Evolutionary conservation across 257 asterid species (phyloP).

Genomic region (Scutellaria barbata): DNA sequence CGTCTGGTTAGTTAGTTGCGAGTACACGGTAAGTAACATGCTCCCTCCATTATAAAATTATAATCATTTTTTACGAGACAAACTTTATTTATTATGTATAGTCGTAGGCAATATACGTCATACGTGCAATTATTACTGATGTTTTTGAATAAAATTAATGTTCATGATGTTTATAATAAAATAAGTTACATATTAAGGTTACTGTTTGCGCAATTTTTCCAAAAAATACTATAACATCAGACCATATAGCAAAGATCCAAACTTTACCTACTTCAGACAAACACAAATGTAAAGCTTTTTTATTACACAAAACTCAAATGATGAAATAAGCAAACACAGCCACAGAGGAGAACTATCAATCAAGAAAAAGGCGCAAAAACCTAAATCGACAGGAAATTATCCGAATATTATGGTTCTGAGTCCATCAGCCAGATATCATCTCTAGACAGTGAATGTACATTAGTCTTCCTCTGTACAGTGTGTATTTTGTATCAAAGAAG

Average conservation of each 20-base stretch:
- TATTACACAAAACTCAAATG: background rate
- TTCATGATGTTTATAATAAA: too few species aligned
- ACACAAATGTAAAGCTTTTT: background rate
- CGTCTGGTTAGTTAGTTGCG: too few species aligned
- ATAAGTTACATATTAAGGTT: too few species aligned
- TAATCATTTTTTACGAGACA: too few species aligned
- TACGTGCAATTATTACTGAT: too few species aligned
- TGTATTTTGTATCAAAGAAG: slow-evolving; percentile 34
- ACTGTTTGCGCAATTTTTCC: background rate
- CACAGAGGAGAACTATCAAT: slow-evolving; percentile 6
- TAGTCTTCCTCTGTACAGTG: slow-evolving; percentile 51
- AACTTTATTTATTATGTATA: too few species aligned
- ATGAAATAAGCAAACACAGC: slow-evolving; percentile 4
- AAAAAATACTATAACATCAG: background rate
- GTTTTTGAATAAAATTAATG: too few species aligned
- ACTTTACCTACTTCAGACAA: background rate
- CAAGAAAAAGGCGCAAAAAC: slow-evolving; percentile 5
- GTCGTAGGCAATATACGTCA: too few species aligned
- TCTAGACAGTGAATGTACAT: slow-evolving; percentile 44
- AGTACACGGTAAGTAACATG: too few species aligned
- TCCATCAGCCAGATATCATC: slow-evolving; percentile 33
- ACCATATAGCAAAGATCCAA: background rate
- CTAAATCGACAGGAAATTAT: background rate
- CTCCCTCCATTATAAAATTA: too few species aligned
- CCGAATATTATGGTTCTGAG: slow-evolving; percentile 16